These are phyloP conservation scores for Talaromyces thailandensis DNA, from an alignment of 495 filamentous ascomycete genomes.

Conservation along the genomic window DNA sequence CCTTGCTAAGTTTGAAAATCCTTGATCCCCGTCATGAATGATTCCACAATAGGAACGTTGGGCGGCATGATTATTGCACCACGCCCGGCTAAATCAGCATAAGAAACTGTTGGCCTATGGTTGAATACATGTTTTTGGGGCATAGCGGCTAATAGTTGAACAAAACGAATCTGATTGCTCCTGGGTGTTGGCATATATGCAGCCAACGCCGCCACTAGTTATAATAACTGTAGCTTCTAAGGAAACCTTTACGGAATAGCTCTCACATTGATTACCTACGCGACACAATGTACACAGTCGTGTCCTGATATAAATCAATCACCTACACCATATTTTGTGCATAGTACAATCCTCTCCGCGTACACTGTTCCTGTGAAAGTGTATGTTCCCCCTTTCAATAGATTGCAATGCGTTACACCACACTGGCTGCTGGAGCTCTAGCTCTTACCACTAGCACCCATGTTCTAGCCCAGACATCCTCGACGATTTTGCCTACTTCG, in stretches of 20 bases:
- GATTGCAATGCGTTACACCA: background rate
- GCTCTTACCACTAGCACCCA: conserved; percentile 1
- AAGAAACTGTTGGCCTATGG: background rate
- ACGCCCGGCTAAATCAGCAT: background rate
- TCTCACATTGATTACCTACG: background rate
- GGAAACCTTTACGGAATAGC: background rate
- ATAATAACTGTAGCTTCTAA: background rate
- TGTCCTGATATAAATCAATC: background rate
- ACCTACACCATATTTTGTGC: background rate
- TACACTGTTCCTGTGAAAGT: background rate
- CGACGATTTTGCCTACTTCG: conserved; percentile 8
- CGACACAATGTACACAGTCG: background rate
- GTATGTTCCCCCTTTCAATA: background rate
- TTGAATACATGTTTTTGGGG: background rate
- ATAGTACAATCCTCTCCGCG: background rate
- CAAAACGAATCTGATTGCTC: background rate
- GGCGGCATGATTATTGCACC: background rate
- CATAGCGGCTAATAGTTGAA: background rate
- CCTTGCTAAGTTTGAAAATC: background rate
- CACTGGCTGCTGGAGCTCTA: background rate
- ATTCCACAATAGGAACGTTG: background rate
- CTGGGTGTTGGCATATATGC: background rate
- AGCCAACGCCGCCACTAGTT: no score
- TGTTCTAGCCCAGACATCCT: background rate
- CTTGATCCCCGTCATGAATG: background rate